These are phyloP conservation scores for Pisolithus microcarpus DNA, from an alignment of 768 basidiomycete genomes.

Conservation along the genomic window DNA sequence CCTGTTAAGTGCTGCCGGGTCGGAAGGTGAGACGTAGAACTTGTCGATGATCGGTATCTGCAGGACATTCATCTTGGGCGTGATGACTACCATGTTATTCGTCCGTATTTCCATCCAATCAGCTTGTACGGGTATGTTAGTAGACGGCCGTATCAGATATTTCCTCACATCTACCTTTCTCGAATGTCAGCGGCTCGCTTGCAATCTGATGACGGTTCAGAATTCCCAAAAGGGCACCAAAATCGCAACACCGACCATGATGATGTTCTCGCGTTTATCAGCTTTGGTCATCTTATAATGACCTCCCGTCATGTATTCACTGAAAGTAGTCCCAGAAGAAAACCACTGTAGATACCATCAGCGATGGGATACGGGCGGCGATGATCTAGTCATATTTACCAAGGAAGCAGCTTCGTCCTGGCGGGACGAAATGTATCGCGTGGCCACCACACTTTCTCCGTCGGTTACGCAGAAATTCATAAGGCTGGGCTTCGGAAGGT, in stretches of 20 bases:
- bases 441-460: constrained; percentile 88
- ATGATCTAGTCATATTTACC: constrained; percentile 32
- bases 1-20: constrained; percentile 62
- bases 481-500: constrained; percentile 57
- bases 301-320: constrained; percentile 81
- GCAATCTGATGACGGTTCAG: constrained; percentile 48
- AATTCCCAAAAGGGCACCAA: constrained; percentile 8
- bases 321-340: constrained; percentile 91
- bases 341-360: constrained; percentile 57
- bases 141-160: not conserved
- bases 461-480: constrained; percentile 98
- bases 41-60: constrained; percentile 94
- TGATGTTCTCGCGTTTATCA: constrained; percentile 93
- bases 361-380: constrained; percentile 1
- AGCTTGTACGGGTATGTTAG: constrained; percentile 30
- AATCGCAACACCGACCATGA: constrained; percentile 49
- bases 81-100: constrained; percentile 92
- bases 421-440: constrained; percentile 89
- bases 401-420: constrained; percentile 90
- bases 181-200: constrained; percentile 93
- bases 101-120: constrained; percentile 99
- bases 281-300: constrained; percentile 94
- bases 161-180: constrained; percentile 53
- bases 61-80: constrained; percentile 89
- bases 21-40: constrained; percentile 83